Evolutionary conservation across 371 early-diverging fungal genomes (phyloP), one percentile per base, ranked within the genome.

Genomic region (Funneliformis caledonium): DNA sequence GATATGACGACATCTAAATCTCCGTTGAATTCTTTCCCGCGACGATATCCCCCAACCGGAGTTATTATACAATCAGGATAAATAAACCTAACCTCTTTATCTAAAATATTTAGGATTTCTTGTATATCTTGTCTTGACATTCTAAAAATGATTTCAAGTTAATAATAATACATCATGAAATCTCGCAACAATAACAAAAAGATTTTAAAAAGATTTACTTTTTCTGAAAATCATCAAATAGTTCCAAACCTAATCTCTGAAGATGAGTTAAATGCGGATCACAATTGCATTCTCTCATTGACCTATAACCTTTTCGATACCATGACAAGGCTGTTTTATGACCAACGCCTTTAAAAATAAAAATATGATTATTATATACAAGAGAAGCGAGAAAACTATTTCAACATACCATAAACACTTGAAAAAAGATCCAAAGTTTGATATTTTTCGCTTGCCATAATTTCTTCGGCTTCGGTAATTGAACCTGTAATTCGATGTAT

Each of bases 1-100:
- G 87, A 84, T 9, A 90, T 83, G 14, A 90, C 82, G 12, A 89
- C 80, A 81, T 90, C 91, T 45, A 90, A 72, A 82, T 90, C 91
- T 1, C 88, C 89, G 79, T 84, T 88, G 50, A 85, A 81, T 42
- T 83, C 78, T 79, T 90, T 90, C 0, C 91, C 91, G 10, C 91
- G 80, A 50, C 88, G 83, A 56, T 88, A 90, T 10, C 91, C 91
- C 7, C 91, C 90, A 48, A 88, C 88, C 47, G 87, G 85, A 12
- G 79, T 81, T 14, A 86, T 56, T 16, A 79, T 78, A 52, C 80
- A 83, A 14, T 85, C 62, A 0, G 80, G 73, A 52, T 85, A 85
- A 10, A 89, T 52, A 1, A 26, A 73, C 10, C 70, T 81, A 8
- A 89, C 62, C 64, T 83, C 83, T 61, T 72, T 76, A 33, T 81